A percentile compares a stretch with the other conserved stretches of the same genome.
phyloP scores from a whole-genome alignment of 805 yeast genomes.

The Pachysolen tannophilus region DNA sequence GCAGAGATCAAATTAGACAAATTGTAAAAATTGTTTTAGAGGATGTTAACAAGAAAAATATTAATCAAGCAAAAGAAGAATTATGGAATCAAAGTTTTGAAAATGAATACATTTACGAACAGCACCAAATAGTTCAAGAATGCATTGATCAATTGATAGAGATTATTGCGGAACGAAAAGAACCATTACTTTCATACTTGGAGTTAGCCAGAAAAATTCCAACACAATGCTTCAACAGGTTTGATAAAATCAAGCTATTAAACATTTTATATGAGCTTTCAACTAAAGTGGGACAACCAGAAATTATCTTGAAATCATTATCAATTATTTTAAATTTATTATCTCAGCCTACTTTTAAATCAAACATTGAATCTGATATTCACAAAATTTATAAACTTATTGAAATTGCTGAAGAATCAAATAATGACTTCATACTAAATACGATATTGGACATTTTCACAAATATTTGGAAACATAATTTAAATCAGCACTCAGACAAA shows the following conservation, averaged over 20 bases:
- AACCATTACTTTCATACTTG: neutral
- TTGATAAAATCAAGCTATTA: constrained; percentile 25
- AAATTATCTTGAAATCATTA: constrained; percentile 8
- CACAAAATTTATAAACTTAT: constrained; percentile 15
- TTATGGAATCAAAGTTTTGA: constrained; percentile 19
- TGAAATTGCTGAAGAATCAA: constrained; percentile 10
- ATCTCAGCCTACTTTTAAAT: constrained; percentile 43
- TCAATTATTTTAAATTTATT: constrained; percentile 31
- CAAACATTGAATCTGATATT: constrained; percentile 40
- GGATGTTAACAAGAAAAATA: no score
- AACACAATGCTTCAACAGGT: constrained; percentile 34
- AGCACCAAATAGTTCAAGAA: constrained; percentile 24
- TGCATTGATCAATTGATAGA: constrained; percentile 12
- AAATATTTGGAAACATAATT: constrained; percentile 30
- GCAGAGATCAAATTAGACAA: constrained; percentile 18
- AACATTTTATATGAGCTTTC: constrained; percentile 13
- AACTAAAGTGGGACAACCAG: constrained; percentile 5
- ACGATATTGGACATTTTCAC: constrained; percentile 19
- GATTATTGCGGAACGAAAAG: neutral
- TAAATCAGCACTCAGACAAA: constrained; percentile 28
- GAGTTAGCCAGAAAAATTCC: constrained; percentile 29
- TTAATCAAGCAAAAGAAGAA: constrained; percentile 6
- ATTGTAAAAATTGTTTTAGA: constrained; percentile 24
- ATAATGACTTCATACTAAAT: neutral
- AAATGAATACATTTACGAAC: constrained; percentile 42